Base-by-base conservation (phyloP, 2,329 filamentous ascomycete species). In the Dendryphion nanum region DNA sequence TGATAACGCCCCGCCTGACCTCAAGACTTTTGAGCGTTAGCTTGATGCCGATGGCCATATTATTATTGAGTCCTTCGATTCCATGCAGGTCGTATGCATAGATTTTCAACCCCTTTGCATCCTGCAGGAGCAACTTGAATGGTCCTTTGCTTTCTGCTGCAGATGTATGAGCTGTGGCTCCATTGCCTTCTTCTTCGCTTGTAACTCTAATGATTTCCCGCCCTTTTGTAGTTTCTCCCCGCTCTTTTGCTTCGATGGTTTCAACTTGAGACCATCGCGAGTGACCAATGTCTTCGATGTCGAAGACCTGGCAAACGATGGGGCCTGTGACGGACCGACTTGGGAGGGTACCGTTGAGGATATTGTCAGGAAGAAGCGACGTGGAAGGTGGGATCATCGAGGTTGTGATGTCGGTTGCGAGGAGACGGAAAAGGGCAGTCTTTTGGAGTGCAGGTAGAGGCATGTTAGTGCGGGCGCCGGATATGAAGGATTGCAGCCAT, bases 181-280 rank as follows among this genome's bases (percentile, higher is more conserved):
- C 59, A 12, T 61, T 59, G 12, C 68, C 72, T 4, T 73, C 74
- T 2, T 74, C 75, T 8, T 64, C 60, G 13, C 73, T 73, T 3
- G 74, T 73, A 1, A 82, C 76, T 3, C 91, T 78, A 14, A 97
- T 81, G 19, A 98, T 81, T 61, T 96, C 86, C 7, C 89, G 71
- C 0, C 93, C 93, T 28, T 81, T 78, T 1, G 77, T 87, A 47
- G 73, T 78, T 67, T 91, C 86, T 1, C 87, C 87, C 10, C 85
- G 76, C 55, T 85, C 81, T 30, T 82, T 72, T 30, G 82, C 78
- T 63, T 91, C 86, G 5, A 93, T 79, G 21, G 83, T 81, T 63
- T 96, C 89, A 20, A 95, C 78, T 64, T 96, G 89, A 47, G 88
- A 84, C 88, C 90, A 95, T 35, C 85, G 78, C 52, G 85, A 89